These are phyloP conservation scores for Penicillium diatomitis DNA, from an alignment of 495 filamentous ascomycete species.

Conservation along the genomic window DNA sequence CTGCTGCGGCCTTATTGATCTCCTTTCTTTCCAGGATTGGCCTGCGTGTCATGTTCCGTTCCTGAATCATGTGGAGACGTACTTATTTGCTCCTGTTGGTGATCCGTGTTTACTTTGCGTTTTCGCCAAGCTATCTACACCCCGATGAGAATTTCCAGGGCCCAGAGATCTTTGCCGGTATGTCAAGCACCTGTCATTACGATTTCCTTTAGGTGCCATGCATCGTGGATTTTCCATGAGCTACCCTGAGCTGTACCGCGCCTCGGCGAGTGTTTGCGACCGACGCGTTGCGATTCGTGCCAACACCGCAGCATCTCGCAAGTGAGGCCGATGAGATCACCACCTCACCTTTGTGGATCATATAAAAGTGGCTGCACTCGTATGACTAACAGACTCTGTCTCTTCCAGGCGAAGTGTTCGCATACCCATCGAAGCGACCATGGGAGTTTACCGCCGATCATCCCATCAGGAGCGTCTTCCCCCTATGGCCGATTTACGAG, in stretches of 20 bases:
- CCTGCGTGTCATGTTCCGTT: conserved; percentile 15
- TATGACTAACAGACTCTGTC: background rate
- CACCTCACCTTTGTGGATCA: background rate
- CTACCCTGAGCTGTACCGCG: background rate
- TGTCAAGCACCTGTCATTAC: conserved; percentile 18
- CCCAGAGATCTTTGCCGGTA: conserved; percentile 93
- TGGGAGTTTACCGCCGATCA: conserved; percentile 88
- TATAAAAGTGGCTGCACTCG: background rate
- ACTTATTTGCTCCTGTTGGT: conserved; percentile 75
- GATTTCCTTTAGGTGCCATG: too few relatives aligned
- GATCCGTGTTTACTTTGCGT: conserved; percentile 87
- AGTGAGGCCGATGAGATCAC: background rate
- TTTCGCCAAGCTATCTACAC: conserved; percentile 92
- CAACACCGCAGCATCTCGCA: too few relatives aligned
- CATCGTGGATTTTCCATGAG: background rate
- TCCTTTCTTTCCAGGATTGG: conserved; percentile 2
- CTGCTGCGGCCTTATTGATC: conserved; percentile 4
- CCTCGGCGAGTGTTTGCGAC: background rate
- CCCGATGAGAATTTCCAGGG: conserved; percentile 99
- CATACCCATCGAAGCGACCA: conserved; percentile 72
- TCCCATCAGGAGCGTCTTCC: conserved; percentile 91
- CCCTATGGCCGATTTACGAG: conserved; percentile 89
- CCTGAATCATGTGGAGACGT: conserved; percentile 73
- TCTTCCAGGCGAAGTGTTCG: conserved; percentile 73
- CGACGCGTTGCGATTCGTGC: background rate